Percentiles rank a stretch among this genome's conserved stretches.
phyloP scores from a whole-genome alignment of 257 asterid species.

The Agastache rugosa region DNA sequence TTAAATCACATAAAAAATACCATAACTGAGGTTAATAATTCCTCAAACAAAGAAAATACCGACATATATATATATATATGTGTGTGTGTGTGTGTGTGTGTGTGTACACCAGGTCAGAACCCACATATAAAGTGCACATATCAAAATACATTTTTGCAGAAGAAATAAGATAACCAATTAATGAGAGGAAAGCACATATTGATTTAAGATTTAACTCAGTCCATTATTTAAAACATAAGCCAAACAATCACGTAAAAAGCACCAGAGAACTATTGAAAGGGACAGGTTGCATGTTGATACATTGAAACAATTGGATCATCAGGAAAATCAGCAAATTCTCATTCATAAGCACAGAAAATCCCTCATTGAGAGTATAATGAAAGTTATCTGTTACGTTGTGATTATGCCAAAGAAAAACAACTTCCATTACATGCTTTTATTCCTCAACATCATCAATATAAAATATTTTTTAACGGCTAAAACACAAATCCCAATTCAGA shows the following conservation, averaged over 20 bases:
- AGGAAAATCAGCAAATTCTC: not conserved
- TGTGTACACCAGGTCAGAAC: conserved; percentile 8
- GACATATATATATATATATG: not conserved
- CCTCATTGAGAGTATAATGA: not conserved
- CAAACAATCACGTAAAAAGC: conserved; percentile 10
- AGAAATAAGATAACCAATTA: not conserved
- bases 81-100: too few relatives aligned
- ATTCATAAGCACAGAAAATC: not conserved
- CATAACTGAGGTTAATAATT: not conserved
- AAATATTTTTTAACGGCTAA: not conserved
- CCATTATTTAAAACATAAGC: not conserved
- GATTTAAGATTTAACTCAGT: conserved; percentile 7
- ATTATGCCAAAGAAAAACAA: conserved; percentile 3
- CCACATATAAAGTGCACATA: conserved; percentile 16
- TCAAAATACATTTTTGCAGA: conserved; percentile 5
- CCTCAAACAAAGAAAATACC: conserved; percentile 15
- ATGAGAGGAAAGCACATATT: not conserved
- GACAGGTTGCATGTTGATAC: conserved; percentile 4
- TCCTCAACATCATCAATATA: not conserved
- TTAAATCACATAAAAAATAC: not conserved
- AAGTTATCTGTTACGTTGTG: not conserved
- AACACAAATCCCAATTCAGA: conserved; percentile 8
- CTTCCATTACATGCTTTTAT: not conserved
- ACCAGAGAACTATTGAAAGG: conserved; percentile 8
- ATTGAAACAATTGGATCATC: conserved; percentile 6